Base-by-base conservation (phyloP, 2,329 filamentous ascomycete genomes). In the Neofusicoccum umdonicola region DNA sequence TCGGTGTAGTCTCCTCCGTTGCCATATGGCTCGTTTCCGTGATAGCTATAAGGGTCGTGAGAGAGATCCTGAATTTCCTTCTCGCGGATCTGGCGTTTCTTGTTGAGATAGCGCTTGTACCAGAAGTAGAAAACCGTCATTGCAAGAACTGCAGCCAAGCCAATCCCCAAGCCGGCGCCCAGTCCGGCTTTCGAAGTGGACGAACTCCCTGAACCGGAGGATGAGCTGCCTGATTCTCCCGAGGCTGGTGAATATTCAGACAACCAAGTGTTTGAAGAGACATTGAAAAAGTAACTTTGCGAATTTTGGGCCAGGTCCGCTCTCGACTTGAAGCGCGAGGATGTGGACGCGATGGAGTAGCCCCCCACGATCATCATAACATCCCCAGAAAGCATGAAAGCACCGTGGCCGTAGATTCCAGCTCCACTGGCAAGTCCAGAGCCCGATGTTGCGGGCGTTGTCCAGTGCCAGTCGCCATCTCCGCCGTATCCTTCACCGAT, bases 401-500 rank as follows among this genome's bases (percentile, higher is more conserved):
- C 85, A 7, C 83, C 87, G 70, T 89, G 87, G 2, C 87, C 87
- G 71, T 86, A 89, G 3, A 88, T 76, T 1, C 86, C 86, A 7
- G 76, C 75, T 8, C 78, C 80, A 37, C 73, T 67, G 2, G 76
- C 68, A 22, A 82, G 73, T 2, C 80, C 82, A 47, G 71, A 69
- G 8, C 78, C 78, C n/a, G 75, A 83, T 3, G 80, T 72, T 0
- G 79, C 71, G 0, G 91, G 90, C 0, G 90, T 79, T 1, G 79
- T 81, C 91, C 91, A 95, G 67, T 82, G 78, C 91, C 91, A 94
- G 37, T 86, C 82, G 35, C 79, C 80, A 62, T 72, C 69, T 12
- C 81, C 81, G 8, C 88, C 90, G 72, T 91, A 95, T 3, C 88
- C 88, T 66, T 88, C 84, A 6, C 89, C 91, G 65, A 97, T 82